Evolutionary conservation across 164 flowering plant species (phyloP).

Genomic region (Vitis rupestris): DNA sequence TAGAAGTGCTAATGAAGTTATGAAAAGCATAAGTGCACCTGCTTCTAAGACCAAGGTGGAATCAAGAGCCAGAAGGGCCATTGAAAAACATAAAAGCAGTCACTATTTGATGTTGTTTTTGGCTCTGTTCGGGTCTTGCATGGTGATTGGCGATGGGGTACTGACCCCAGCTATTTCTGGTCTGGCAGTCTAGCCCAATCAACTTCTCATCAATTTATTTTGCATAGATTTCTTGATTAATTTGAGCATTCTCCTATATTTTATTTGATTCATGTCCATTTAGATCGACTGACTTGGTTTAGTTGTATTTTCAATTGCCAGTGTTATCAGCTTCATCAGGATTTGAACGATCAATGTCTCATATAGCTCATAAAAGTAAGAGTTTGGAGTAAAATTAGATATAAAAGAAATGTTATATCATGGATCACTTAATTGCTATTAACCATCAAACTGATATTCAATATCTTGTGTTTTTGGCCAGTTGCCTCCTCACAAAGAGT

Average conservation of each 20-base stretch:
- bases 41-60: slow-evolving; percentile 22
- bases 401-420: not conserved
- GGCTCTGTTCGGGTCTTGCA: slow-evolving; percentile 65
- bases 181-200: slow-evolving; percentile 11
- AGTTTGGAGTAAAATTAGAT: not conserved
- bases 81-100: slow-evolving; percentile 42
- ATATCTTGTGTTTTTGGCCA: slow-evolving; percentile 19
- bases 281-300: not conserved
- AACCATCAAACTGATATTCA: not conserved
- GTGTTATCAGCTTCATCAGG: slow-evolving; percentile 57
- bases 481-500: slow-evolving; percentile 18
- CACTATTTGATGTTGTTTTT: slow-evolving; percentile 55
- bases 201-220: too few relatives aligned
- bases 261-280: not conserved
- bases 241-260: not conserved
- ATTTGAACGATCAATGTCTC: slow-evolving; percentile 40
- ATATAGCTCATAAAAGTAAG: slow-evolving; percentile 36
- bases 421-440: not conserved
- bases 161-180: slow-evolving; percentile 76
- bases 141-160: slow-evolving; percentile 64
- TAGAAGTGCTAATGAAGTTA: slow-evolving; percentile 28
- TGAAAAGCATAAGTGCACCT: slow-evolving; percentile 24
- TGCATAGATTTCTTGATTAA: not conserved
- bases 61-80: slow-evolving; percentile 52
- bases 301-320: slow-evolving; percentile 16